Evolutionary conservation across 2,329 filamentous ascomycete genomes (phyloP).

Genomic region (Verticillium dahliae): DNA sequence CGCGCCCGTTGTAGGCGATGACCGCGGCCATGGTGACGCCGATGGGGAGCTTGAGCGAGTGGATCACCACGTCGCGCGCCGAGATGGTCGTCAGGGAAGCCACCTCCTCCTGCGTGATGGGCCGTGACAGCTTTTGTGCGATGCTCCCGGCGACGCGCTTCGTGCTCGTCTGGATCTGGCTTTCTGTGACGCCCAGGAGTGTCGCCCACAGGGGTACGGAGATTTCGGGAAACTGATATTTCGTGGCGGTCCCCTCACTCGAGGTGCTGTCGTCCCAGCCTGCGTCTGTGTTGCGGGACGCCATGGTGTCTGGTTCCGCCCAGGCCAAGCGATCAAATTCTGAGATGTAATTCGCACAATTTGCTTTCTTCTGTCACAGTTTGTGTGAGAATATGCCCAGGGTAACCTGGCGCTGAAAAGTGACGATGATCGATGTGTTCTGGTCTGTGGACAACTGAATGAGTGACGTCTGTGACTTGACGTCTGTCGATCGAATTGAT

Average conservation of each 20-base stretch:
- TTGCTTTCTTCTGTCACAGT: not conserved
- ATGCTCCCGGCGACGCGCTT: not conserved
- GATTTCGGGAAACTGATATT: not conserved
- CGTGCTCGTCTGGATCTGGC: not conserved
- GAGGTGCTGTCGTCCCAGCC: not conserved
- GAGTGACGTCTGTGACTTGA: not conserved
- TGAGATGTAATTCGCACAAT: not conserved
- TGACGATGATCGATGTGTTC: not conserved
- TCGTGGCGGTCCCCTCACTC: not conserved
- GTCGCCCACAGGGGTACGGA: slow-evolving; percentile 3
- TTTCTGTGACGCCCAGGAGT: slow-evolving; percentile 1
- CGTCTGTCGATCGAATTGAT: not conserved
- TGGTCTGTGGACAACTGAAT: not conserved
- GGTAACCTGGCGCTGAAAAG: not conserved
- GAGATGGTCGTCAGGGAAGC: slow-evolving; percentile 19
- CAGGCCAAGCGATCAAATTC: not conserved
- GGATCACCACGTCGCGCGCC: slow-evolving; percentile 19
- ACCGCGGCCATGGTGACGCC: slow-evolving; percentile 11
- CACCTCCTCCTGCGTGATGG: slow-evolving; percentile 27
- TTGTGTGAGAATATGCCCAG: not conserved
- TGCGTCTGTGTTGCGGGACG: not conserved
- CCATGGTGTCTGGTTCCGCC: not conserved
- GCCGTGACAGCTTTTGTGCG: slow-evolving; percentile 8
- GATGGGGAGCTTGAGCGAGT: slow-evolving; percentile 13
- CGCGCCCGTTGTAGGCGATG: slow-evolving; percentile 19